Conservation (phyloP, 257 asterid genomes). For the Jacaranda mimosifolia region DNA sequence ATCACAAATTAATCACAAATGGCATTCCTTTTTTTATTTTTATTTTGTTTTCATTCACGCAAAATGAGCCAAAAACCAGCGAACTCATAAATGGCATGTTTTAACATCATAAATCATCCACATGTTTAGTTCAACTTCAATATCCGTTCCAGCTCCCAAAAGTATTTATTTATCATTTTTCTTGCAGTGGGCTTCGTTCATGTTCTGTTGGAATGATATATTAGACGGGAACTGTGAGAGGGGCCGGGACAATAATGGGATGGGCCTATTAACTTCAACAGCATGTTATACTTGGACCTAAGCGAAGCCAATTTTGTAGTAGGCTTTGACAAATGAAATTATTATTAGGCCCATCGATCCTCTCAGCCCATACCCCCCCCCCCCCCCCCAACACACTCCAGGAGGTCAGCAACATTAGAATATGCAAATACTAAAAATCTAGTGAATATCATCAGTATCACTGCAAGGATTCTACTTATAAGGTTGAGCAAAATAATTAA, state of each 20-base stretch:
- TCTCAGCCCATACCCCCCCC: slow-evolving; percentile 24
- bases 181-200: not conserved
- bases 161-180: not conserved
- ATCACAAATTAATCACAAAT: no score
- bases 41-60: no score
- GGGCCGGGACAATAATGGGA: not conserved
- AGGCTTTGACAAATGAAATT: not conserved
- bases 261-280: not conserved
- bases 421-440: no score
- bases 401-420: no score
- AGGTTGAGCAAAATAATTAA: not conserved
- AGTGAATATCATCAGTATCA: no score
- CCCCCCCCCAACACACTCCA: no score
- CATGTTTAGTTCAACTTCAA: not conserved
- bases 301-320: no score
- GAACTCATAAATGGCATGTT: not conserved
- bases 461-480: no score
- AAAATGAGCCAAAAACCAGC: no score
- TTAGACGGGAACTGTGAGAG: not conserved
- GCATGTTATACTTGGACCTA: not conserved
- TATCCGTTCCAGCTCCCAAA: not conserved
- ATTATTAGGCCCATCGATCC: slow-evolving; percentile 5
- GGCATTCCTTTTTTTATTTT: no score
- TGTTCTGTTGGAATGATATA: not conserved
- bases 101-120: not conserved